Base-by-base conservation (phyloP, 176 grass and related monocot species). In the Bothriochloa decipiens region DNA sequence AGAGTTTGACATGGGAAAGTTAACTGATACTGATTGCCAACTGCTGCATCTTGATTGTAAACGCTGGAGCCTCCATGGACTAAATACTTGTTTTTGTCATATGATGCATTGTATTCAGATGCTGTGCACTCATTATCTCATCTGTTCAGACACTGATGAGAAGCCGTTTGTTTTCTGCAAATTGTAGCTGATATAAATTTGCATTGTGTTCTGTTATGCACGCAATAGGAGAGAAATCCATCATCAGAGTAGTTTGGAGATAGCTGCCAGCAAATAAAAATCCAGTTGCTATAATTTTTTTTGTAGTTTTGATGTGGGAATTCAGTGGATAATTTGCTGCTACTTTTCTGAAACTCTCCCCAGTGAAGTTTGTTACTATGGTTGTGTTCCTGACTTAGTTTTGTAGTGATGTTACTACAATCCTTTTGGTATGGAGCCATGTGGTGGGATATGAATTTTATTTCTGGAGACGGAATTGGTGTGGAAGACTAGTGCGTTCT, bases 181-280 rank as follows among this genome's bases (percentile, higher is more conserved):
- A 85, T 64, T 65, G 36, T 68, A 63, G 70, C 26, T 84, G 75
- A 87, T 87, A 87, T 81, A 75, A 84, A 70, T 39, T 65, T 75
- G 5, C 8, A 14, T 7, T 42, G 40, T 74, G 33, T 46, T 82
- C 35, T 40, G 58, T 60, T 74, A 61, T 87, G 80, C 63, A 63
- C 80, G 32, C 29, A 50, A 65, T 74, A 18, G 35, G 41, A 67
- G 41, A 25, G 82, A 87, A 28, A 79, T 50, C 62, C 32, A 65
- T 64, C 39, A 25, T 26, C 55, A 60, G 58, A 26, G 62, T 83
- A 49, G 74, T 80, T 39, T 53, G 9, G 28, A 63, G 52, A 68
- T 52, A 75, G 60, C 79, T 79, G 62, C 60, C 0, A 52, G 84
- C 62, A 83, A 84, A 84, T 82, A 75, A 70, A 33, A 26, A 5